A percentile compares a stretch with the other conserved stretches of the same genome.
These are phyloP conservation scores for Picocystis sp. DNA, from an alignment of 163 green algal genomes.

Conservation along the genomic window DNA sequence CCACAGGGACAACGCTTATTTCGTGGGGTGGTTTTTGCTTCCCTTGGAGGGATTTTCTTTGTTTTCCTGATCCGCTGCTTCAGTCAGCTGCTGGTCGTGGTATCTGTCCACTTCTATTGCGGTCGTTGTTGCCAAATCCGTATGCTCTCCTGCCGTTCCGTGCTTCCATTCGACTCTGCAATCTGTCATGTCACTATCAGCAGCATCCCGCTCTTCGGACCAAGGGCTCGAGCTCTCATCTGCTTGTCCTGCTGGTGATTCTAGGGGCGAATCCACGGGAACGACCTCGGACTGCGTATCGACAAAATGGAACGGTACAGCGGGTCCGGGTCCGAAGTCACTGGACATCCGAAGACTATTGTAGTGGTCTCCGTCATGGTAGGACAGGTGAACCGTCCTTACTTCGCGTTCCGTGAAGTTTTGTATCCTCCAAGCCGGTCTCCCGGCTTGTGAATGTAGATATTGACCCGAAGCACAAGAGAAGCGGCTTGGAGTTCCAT, in stretches of 20 bases:
- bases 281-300: too few relatives aligned
- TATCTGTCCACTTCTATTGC: not conserved
- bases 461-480: conserved; percentile 22
- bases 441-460: conserved; percentile 39
- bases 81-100: not conserved
- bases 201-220: not conserved
- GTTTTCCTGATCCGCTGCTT: not conserved
- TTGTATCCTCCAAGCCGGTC: conserved; percentile 30
- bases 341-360: conserved; percentile 32
- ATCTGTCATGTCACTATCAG: conserved; percentile 2
- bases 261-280: not conserved
- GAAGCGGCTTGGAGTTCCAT: conserved; percentile 49
- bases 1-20: conserved; percentile 57
- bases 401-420: conserved; percentile 22
- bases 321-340: conserved; percentile 22
- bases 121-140: conserved; percentile 20
- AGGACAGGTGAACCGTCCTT: conserved; percentile 36
- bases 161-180: conserved; percentile 15
- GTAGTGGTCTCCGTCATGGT: conserved; percentile 48
- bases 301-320: conserved; percentile 5
- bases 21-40: conserved; percentile 15
- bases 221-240: not conserved
- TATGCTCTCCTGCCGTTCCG: conserved; percentile 28
- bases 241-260: not conserved
- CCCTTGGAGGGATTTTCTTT: not conserved